A percentile compares a stretch with the other conserved stretches of the same genome.
Evolutionary conservation across 176 grass and related monocot genomes (phyloP).

Genomic region (Tuctoria greenei): DNA sequence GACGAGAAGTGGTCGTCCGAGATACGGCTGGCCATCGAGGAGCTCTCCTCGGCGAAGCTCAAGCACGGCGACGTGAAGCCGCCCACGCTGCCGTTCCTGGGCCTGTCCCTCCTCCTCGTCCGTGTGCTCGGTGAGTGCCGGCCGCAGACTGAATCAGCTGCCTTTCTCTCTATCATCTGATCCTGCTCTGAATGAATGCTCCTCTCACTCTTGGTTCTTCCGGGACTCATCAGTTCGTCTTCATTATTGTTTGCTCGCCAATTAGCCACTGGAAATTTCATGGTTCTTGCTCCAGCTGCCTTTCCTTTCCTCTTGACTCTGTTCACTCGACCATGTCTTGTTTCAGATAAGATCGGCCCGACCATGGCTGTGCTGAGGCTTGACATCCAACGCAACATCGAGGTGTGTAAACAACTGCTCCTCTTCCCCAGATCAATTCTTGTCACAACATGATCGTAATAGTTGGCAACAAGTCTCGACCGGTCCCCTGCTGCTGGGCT

Average conservation of each 20-base stretch:
- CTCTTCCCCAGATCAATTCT: not conserved
- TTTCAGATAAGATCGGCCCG: conserved; percentile 95
- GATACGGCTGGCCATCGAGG: conserved; percentile 68
- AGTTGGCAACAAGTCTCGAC: not conserved
- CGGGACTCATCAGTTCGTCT: not conserved
- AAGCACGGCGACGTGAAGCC: conserved; percentile 14
- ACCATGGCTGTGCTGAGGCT: conserved; percentile 86
- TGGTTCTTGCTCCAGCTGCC: not conserved
- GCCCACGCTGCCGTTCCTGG: conserved; percentile 63
- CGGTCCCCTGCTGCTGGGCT: not conserved
- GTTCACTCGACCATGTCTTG: not conserved
- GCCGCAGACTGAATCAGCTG: not conserved
- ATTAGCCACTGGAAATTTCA: not conserved
- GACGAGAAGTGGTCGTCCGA: conserved; percentile 54
- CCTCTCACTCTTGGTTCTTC: not conserved
- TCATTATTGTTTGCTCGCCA: not conserved
- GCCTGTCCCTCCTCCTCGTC: conserved; percentile 59
- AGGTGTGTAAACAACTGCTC: conserved; percentile 42
- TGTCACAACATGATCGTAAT: not conserved
- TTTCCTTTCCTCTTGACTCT: not conserved
- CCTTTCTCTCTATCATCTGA: not conserved
- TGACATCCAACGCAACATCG: conserved; percentile 85
- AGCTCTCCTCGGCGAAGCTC: conserved; percentile 50
- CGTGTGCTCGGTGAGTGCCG: conserved; percentile 55
- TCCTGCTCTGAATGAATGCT: not conserved